A percentile compares a stretch with the other conserved stretches of the same genome.
Evolutionary conservation across 2,329 filamentous ascomycete genomes (phyloP).

Genomic region (Aspergillus sojae): DNA sequence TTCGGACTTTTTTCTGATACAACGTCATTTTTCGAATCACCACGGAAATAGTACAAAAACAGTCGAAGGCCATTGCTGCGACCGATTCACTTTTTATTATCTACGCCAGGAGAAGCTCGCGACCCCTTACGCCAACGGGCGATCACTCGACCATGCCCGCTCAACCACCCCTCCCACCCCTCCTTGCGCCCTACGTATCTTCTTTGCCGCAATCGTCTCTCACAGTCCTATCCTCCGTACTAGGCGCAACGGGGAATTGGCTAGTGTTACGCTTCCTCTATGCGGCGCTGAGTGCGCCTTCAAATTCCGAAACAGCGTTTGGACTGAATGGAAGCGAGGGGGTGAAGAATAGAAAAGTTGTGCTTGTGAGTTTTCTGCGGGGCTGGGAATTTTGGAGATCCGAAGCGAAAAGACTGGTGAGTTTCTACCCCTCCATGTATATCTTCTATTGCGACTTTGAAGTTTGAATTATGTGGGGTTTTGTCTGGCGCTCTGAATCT

Average conservation of each 20-base stretch:
- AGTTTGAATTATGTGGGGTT: neutral
- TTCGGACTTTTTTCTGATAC: slow-evolving; percentile 28
- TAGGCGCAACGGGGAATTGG: slow-evolving; percentile 59
- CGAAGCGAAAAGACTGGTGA: slow-evolving; percentile 68
- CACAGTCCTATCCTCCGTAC: slow-evolving; percentile 47
- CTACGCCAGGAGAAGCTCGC: neutral
- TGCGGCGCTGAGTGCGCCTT: slow-evolving; percentile 43
- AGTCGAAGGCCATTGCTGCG: slow-evolving; percentile 1
- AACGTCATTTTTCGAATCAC: slow-evolving; percentile 21
- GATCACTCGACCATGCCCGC: slow-evolving; percentile 36
- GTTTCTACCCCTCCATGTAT: slow-evolving; percentile 22
- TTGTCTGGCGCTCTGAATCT: neutral
- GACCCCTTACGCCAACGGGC: neutral
- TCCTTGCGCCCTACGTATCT: slow-evolving; percentile 42
- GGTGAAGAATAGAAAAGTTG: slow-evolving; percentile 54
- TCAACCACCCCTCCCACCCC: slow-evolving; percentile 43
- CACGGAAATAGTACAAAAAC: slow-evolving; percentile 6
- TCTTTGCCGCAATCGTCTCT: slow-evolving; percentile 40
- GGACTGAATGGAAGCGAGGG: slow-evolving; percentile 30
- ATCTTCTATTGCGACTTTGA: too few relatives aligned
- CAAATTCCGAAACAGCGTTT: slow-evolving; percentile 20
- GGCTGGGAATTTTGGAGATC: slow-evolving; percentile 78
- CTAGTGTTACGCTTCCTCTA: slow-evolving; percentile 56
- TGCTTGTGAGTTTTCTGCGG: slow-evolving; percentile 82
- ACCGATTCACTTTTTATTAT: neutral